Base-by-base conservation (phyloP, 2,329 filamentous ascomycete species). In the Ophiosphaerella herpotricha region DNA sequence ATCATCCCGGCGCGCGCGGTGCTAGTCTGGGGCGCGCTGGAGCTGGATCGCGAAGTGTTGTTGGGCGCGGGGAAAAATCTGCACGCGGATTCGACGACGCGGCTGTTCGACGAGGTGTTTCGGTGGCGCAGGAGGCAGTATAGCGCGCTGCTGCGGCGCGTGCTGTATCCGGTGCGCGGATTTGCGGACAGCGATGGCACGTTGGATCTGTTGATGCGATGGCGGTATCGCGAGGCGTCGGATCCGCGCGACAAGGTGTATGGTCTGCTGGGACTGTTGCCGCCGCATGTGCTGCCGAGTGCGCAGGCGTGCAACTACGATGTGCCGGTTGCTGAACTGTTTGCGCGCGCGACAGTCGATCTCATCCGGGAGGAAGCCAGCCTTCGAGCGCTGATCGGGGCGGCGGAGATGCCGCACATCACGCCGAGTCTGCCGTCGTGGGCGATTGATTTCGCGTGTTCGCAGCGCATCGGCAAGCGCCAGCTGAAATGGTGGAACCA, bases 161-260 rank as follows among this genome's bases (percentile, higher is more conserved):
- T 63, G 7, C 26, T 63, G 1, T 60, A 63, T 37, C 56, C 60
- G 5, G 44, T 58, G 0, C 52, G 47, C n/a, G 56, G 56, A 1
- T 54, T 63, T 26, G 34, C 43, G 3, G 50, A 54, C 26, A 54
- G 41, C 21, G 52, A 61, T 2, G 45, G 24, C 1, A 41, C 60
- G 1, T 42, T 61, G 0, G 39, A 58, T 34, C 11, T 57, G n/a
- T 50, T 61, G 4, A 60, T 63, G 54, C 52, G 56, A 7, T 61
- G 57, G 59, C 48, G 59, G 2, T 52, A 58, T 32, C 42, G 59
- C 7, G 23, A 58, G n/a, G 57, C 57, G 7, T 62, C 57, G 1
- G 57, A 67, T 43, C 46, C 60, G 7, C 54, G 57, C 21, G 64
- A 67, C 39, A 67, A 66, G 29, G 50, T 67, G 1, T 66, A 63